Evolutionary conservation across 306 rosid species (phyloP), one percentile per base, ranked within the genome.

Genomic region (Vigna nakashimae): DNA sequence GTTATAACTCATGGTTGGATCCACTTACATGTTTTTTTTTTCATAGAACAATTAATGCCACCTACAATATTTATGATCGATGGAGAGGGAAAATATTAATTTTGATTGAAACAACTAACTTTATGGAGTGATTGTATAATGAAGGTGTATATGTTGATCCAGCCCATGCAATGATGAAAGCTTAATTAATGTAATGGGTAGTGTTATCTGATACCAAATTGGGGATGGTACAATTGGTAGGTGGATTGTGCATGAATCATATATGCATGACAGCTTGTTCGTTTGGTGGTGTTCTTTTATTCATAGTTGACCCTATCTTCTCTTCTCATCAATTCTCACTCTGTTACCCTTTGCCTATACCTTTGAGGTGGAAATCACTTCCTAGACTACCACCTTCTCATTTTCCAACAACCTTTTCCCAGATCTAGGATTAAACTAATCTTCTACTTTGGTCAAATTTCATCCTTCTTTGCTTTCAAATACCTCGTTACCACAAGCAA

Each of bases 251-350:
- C 76, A 66, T 78, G 80, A 65, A 59, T 69, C 42, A 32, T 46
- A 26, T 13, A 65, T 67, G 86, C 76, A 72, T 67, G 86, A 76
- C 86, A 82, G 80, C 82, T 82, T 51, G 60, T 78, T 65, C 76
- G 65, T 65, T 72, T 72, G 83, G 76, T 73, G 73, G 73, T 73
- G 68, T 77, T 67, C 2, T 40, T 34, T 83, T 71, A 72, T 77
- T 65, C 34, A 57, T 57, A 42, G 86, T 73, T 78, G 76, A 78
- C 82, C 74, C 63, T 73, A 17, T 78, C 76, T 73, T 66, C 11
- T 78, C 72, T 73, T 66, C 11, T 78, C 20, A 63, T 78, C 20
- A 63, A 40, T 63, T 34, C 4, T 62, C 56, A 42, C 60, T 42
- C 51, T 16, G 26, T 40, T 53, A 34, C 58, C 45, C 65, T 32